Percentiles rank a stretch among this genome's conserved stretches.
These are phyloP conservation scores for Fraxinus quadrangulata DNA, from an alignment of 257 asterid genomes.

Conservation along the genomic window DNA sequence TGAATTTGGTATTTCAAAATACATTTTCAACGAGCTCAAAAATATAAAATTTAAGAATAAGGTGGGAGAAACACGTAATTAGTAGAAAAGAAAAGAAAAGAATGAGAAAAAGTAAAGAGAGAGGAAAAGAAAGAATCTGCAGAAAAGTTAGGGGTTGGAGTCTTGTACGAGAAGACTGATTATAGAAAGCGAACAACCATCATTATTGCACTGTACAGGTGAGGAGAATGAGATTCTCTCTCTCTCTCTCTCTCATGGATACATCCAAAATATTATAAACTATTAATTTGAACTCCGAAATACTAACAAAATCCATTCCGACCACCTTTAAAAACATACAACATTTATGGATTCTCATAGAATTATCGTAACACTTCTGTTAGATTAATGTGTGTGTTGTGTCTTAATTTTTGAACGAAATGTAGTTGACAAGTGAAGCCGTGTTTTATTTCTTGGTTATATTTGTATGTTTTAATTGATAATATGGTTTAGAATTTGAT, in stretches of 20 bases:
- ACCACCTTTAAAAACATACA: neutral
- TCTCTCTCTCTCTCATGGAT: neutral
- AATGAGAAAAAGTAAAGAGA: slow-evolving; percentile 20
- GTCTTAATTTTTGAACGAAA: neutral
- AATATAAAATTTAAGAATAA: neutral
- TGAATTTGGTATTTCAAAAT: too few species aligned
- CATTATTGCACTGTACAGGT: slow-evolving; percentile 46
- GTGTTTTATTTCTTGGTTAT: neutral
- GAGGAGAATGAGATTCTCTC: slow-evolving; percentile 65
- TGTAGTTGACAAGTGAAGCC: neutral
- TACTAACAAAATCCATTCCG: neutral
- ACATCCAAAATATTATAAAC: neutral
- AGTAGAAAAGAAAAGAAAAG: neutral
- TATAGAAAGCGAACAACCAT: slow-evolving; percentile 72
- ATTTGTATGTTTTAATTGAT: neutral
- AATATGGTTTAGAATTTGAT: neutral
- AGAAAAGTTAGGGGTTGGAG: slow-evolving; percentile 83
- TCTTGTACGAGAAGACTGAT: slow-evolving; percentile 73
- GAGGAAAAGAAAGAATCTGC: slow-evolving; percentile 52
- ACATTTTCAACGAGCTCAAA: neutral
- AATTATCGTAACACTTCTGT: neutral
- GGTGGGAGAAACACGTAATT: neutral
- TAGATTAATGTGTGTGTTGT: neutral
- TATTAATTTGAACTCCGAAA: neutral
- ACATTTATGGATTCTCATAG: neutral